A percentile compares a stretch with the other conserved stretches of the same genome.
These are phyloP conservation scores for Microdochium bolleyi DNA, from an alignment of 2,329 filamentous ascomycete species.

Conservation along the genomic window DNA sequence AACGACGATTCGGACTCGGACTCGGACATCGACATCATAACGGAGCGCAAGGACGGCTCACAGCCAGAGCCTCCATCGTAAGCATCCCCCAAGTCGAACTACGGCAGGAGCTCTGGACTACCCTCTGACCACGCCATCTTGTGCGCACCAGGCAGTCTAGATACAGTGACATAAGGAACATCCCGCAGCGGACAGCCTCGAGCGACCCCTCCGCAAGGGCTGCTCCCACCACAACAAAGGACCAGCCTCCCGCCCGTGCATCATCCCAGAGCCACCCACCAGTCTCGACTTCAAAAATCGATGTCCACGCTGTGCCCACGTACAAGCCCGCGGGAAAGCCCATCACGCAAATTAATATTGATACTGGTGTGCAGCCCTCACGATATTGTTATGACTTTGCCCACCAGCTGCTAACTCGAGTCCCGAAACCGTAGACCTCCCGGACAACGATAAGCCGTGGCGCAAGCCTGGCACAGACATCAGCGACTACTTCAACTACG, in stretches of 20 bases:
- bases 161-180: constrained; percentile 59
- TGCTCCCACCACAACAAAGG: constrained; percentile 36
- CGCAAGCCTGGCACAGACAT: constrained; percentile 88
- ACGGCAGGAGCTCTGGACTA: not conserved
- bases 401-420: not conserved
- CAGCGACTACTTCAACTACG: constrained; percentile 98
- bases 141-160: constrained; percentile 40
- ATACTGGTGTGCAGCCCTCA: constrained; percentile 40
- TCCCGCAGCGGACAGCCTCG: constrained; percentile 50
- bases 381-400: not conserved
- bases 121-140: not conserved
- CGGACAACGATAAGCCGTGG: constrained; percentile 88
- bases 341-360: constrained; percentile 67
- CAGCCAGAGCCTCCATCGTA: constrained; percentile 52
- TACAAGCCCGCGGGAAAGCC: constrained; percentile 77
- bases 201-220: constrained; percentile 41
- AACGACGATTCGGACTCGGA: constrained; percentile 36
- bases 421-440: constrained; percentile 40
- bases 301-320: constrained; percentile 74
- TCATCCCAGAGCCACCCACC: constrained; percentile 35
- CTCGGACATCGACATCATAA: constrained; percentile 60
- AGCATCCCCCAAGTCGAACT: constrained; percentile 14
- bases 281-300: constrained; percentile 72
- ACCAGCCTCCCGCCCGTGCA: constrained; percentile 14
- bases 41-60: constrained; percentile 56